Base-by-base conservation (phyloP, 1,284 basidiomycete genomes). In the Cryptococcus wingfieldii region DNA sequence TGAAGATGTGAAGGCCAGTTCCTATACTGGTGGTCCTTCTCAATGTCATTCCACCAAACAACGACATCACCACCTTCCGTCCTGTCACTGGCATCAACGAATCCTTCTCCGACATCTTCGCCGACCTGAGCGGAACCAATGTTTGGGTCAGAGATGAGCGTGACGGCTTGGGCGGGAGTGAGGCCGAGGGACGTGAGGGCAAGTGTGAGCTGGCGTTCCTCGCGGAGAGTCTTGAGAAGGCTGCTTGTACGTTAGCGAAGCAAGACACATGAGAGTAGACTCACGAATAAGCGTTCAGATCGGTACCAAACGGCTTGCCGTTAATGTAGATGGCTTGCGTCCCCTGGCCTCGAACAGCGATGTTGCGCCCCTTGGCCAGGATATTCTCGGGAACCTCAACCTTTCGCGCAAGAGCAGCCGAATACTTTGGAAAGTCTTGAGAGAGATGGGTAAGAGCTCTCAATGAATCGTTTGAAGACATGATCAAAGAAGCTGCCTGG, bases 71-170 rank as follows among this genome's bases (percentile, higher is more conserved):
- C 89, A 1, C 83, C 88, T 73, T 96, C 93, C 5, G 70, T 67
- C n/a, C 89, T 80, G 71, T 97, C 93, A 59, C 88, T 90, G 2
- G 90, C 87, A 73, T 96, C 93, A 51, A 93, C 87, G 10, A 94
- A 66, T 0, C 86, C 87, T 56, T 91, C 89, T 37, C 88, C 70
- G 4, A 83, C 79, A 51, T 82, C 83, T 2, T 76, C 69, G 47
- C 72, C 75, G 6, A 75, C 79, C 60, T 85, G 83, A 2, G 83
- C 78, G 4, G 73, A 71, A 2, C 80, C 80, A 50, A 88, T 79
- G 5, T 79, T 75, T 0, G 81, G 77, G 67, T 89, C 84, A 0
- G 86, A 82, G 23, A 98, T 77, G 50, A 96, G 74, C 7, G 86
- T 81, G 19, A 90, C 78, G 0, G 87, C 87, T 65, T 92, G 82